Evolutionary conservation across 495 filamentous ascomycete genomes (phyloP), one percentile per base, ranked within the genome.

Genomic region (Lophiostoma macrostomum): DNA sequence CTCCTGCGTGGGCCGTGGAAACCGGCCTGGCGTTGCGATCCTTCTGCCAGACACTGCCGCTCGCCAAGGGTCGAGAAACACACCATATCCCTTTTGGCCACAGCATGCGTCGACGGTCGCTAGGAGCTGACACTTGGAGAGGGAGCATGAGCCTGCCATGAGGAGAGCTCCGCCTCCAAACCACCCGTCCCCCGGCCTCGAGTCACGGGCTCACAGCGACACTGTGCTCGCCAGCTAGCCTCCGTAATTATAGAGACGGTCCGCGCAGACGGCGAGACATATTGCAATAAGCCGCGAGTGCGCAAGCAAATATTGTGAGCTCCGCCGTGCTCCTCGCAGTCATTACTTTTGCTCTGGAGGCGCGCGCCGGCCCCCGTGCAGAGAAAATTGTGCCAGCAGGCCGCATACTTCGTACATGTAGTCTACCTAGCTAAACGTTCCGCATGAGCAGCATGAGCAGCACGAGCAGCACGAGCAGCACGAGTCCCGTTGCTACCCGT

Each of bases 241-340:
- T 5, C 38, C 39, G 37, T 53, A 53, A 47, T 36, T 54, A 54
- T 22, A 45, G 51, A 45, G 27, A 18, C 45, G 52, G 52, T 50
- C 53, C 53, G 53, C 14, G 44, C 20, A 50, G 36, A 57, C 53
- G 35, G n/a, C 50, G 53, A 50, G 46, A 35, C 53, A 54, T 46
- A 57, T 50, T 57, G 53, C 46, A 57, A 50, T 57, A 36, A 25
- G n/a, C n/a, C n/a, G 43, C 52, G 36, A 13, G 39, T 34, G 27
- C 39, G 27, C 25, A 34, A 16, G 5, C 7, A 32, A 27, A 34
- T 18, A 12, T 28, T 29, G 27, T n/a, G n/a, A n/a, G n/a, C n/a
- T n/a, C n/a, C n/a, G n/a, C n/a, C n/a, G 24, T 29, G 16, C 20
- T 25, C 25, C 19, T 27, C 20, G 13, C 31, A n/a, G 8, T 13